Evolutionary conservation across 2,329 filamentous ascomycete genomes (phyloP).

Genomic region (Grosmannia penicillata): DNA sequence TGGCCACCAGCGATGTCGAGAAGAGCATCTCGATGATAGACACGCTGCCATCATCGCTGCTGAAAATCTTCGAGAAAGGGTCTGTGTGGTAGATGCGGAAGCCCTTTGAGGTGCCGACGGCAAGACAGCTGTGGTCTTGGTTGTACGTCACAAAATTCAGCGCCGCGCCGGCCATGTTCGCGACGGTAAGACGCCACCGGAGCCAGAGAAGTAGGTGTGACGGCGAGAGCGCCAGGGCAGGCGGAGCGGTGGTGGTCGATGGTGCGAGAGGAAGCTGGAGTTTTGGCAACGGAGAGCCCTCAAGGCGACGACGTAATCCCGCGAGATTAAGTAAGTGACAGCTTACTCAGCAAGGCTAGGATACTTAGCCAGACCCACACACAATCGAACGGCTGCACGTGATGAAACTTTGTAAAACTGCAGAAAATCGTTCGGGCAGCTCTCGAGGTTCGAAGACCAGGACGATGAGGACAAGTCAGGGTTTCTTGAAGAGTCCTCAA

Average conservation of each 20-base stretch:
- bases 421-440: too few relatives aligned
- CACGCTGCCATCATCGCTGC: conserved; percentile 87
- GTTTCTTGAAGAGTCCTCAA: too few relatives aligned
- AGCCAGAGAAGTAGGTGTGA: too few relatives aligned
- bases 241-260: too few relatives aligned
- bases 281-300: neutral
- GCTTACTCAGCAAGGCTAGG: too few relatives aligned
- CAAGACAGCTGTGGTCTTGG: conserved; percentile 94
- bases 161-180: conserved; percentile 48
- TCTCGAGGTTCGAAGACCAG: too few relatives aligned
- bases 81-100: conserved; percentile 96
- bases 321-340: too few relatives aligned
- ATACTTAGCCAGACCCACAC: too few relatives aligned
- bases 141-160: conserved; percentile 99
- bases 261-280: neutral
- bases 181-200: conserved; percentile 6
- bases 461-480: too few relatives aligned
- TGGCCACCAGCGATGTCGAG: conserved; percentile 87
- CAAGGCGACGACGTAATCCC: neutral
- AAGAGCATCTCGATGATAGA: conserved; percentile 98
- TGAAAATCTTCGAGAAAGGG: conserved; percentile 88
- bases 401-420: too few relatives aligned
- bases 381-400: too few relatives aligned
- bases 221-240: too few relatives aligned
- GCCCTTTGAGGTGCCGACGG: conserved; percentile 85